Conservation (phyloP, 2,329 filamentous ascomycete species). For the Scolecobasidium constrictum region DNA sequence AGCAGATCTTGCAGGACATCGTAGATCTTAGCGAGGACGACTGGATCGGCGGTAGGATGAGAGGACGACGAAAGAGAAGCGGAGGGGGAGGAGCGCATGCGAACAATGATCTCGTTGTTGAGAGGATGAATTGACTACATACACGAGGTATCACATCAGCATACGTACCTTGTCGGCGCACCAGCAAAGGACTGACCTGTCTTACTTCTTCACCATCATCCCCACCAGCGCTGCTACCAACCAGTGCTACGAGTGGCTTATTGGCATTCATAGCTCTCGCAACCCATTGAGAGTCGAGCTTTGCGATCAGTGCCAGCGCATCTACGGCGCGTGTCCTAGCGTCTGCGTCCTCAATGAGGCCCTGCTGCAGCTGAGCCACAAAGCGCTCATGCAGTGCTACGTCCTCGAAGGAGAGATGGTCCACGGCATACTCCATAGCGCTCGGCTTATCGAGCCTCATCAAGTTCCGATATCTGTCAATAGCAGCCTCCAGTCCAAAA, state of each 20-base stretch:
- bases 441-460: constrained; percentile 13
- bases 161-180: constrained; percentile 11
- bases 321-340: background rate
- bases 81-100: constrained; percentile 11
- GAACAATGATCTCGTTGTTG: constrained; percentile 32
- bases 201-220: background rate
- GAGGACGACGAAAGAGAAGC: background rate
- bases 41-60: no score
- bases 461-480: constrained; percentile 27
- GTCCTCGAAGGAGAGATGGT: constrained; percentile 26
- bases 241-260: background rate
- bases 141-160: constrained; percentile 22
- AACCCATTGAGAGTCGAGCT: constrained; percentile 1
- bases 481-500: constrained; percentile 25
- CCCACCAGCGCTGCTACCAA: no score
- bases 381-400: constrained; percentile 4
- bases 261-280: background rate
- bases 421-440: constrained; percentile 16
- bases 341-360: constrained; percentile 4
- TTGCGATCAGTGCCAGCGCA: constrained; percentile 4
- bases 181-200: constrained; percentile 21
- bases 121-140: constrained; percentile 33
- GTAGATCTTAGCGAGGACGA: constrained; percentile 10
- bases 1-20: constrained; percentile 11
- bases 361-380: constrained; percentile 5